These are phyloP conservation scores for Iberis pinnata DNA, from an alignment of 345 rosid genomes.

Conservation along the genomic window DNA sequence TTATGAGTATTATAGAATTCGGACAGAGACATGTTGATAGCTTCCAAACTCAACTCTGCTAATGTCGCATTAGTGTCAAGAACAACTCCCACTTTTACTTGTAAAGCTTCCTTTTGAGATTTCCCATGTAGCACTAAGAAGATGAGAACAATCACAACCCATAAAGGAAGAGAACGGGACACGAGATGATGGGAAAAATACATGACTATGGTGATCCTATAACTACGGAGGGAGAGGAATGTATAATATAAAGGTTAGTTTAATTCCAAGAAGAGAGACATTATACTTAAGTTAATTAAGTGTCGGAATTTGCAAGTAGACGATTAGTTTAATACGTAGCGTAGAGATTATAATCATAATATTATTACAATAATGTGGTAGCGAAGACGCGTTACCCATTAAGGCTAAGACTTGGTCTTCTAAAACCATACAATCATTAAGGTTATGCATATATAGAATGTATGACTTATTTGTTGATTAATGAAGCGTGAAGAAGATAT, in stretches of 20 bases:
- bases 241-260: neutral
- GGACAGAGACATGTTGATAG: slow-evolving; percentile 25
- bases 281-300: slow-evolving; percentile 8
- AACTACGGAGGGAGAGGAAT: slow-evolving; percentile 2
- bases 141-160: neutral
- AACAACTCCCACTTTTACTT: slow-evolving; percentile 34
- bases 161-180: slow-evolving; percentile 16
- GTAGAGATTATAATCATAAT: neutral
- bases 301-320: slow-evolving; percentile 14
- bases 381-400: slow-evolving; percentile 3
- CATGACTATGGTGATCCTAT: slow-evolving; percentile 1
- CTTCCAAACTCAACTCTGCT: slow-evolving; percentile 18
- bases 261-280: slow-evolving; percentile 3
- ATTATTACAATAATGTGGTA: neutral
- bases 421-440: neutral
- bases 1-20: slow-evolving; percentile 28
- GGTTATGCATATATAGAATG: neutral
- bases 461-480: slow-evolving; percentile 3
- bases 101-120: slow-evolving; percentile 18
- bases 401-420: slow-evolving; percentile 17
- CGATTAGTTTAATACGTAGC: neutral
- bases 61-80: slow-evolving; percentile 21
- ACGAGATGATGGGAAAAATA: neutral
- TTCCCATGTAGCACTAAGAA: slow-evolving; percentile 10
- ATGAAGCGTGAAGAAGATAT: neutral